These are phyloP conservation scores for Actinidia chinensis DNA, from an alignment of 179 eudicot species.

Conservation along the genomic window DNA sequence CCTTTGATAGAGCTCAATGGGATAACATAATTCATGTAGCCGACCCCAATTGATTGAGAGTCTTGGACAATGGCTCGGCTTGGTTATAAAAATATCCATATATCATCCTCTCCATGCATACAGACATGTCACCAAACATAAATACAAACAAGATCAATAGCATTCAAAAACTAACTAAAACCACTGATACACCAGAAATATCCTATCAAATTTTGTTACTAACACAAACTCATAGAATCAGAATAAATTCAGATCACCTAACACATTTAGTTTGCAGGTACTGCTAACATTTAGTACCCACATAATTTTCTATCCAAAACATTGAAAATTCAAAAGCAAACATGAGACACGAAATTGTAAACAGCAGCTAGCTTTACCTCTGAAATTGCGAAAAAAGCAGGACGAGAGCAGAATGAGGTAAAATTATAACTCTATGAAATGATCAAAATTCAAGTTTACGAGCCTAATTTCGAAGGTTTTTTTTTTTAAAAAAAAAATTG, in stretches of 20 bases:
- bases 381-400: background rate
- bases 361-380: slow-evolving; percentile 15
- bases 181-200: background rate
- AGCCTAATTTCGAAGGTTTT: background rate
- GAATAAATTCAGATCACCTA: background rate
- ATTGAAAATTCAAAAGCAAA: background rate
- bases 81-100: background rate
- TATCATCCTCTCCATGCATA: background rate
- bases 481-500: background rate
- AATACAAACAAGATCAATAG: background rate
- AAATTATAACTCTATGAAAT: background rate
- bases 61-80: too few relatives aligned
- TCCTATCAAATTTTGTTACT: background rate
- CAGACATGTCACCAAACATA: background rate
- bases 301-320: background rate
- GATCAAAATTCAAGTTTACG: slow-evolving; percentile 1
- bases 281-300: background rate
- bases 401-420: slow-evolving; percentile 1
- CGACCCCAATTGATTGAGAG: too few relatives aligned
- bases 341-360: background rate
- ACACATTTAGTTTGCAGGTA: background rate
- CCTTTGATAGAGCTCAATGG: too few relatives aligned
- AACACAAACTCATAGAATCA: background rate
- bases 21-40: too few relatives aligned
- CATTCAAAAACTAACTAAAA: slow-evolving; percentile 5